Conservation (phyloP, 805 yeast genomes). For the Lachancea waltii region DNA sequence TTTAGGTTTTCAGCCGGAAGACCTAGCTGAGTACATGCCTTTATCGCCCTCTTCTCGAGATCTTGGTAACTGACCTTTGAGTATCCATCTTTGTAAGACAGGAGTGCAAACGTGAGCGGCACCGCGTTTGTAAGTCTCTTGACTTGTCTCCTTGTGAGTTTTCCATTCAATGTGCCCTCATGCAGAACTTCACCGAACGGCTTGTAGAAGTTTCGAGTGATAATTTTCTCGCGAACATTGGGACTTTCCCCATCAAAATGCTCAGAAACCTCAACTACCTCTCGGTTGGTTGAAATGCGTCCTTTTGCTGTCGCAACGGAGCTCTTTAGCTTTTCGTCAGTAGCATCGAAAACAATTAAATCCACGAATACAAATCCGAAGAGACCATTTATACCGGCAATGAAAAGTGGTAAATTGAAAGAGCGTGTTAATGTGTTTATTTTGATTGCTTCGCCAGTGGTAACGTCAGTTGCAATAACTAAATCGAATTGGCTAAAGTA, state of each 20-base stretch:
- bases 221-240: slow-evolving; percentile 33
- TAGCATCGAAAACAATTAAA: slow-evolving; percentile 55
- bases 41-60: slow-evolving; percentile 28
- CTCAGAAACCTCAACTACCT: slow-evolving; percentile 35
- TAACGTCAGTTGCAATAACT: slow-evolving; percentile 67
- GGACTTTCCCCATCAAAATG: slow-evolving; percentile 33
- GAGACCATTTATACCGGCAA: slow-evolving; percentile 67
- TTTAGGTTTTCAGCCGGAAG: slow-evolving; percentile 43
- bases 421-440: slow-evolving; percentile 54
- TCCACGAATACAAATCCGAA: slow-evolving; percentile 81
- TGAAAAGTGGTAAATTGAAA: slow-evolving; percentile 57
- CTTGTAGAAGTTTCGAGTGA: slow-evolving; percentile 35
- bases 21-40: slow-evolving; percentile 36
- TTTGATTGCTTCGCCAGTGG: slow-evolving; percentile 33
- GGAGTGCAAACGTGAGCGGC: slow-evolving; percentile 53
- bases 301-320: slow-evolving; percentile 48
- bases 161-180: slow-evolving; percentile 35
- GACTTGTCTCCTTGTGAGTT: slow-evolving; percentile 26
- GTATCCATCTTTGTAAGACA: slow-evolving; percentile 36
- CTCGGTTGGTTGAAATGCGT: slow-evolving; percentile 36
- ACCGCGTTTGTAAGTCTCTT: slow-evolving; percentile 29
- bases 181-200: slow-evolving; percentile 34
- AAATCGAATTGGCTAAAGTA: slow-evolving; percentile 57
- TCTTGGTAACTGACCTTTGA: slow-evolving; percentile 20
- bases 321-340: slow-evolving; percentile 46